A percentile compares a stretch with the other conserved stretches of the same genome.
Conservation (phyloP, 2,329 filamentous ascomycete species). For the Stachybotrys chartarum region DNA sequence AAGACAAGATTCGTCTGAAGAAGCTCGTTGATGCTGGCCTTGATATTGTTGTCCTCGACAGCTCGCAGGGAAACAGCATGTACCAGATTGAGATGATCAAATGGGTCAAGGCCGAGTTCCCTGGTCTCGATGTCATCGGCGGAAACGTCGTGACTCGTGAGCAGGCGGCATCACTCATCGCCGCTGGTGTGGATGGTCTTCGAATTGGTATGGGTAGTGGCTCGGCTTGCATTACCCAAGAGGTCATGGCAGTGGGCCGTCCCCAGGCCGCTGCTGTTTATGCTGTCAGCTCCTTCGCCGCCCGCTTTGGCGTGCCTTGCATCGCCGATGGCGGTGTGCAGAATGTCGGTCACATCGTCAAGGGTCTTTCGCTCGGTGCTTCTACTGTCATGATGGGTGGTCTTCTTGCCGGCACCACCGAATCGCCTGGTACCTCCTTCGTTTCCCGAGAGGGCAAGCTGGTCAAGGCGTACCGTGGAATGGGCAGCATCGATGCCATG, state of each 20-base stretch:
- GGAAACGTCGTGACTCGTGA: constrained; percentile 98
- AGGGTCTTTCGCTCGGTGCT: constrained; percentile 89
- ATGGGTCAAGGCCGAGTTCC: constrained; percentile 84
- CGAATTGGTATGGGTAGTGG: constrained; percentile 99
- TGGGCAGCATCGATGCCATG: constrained; percentile 99
- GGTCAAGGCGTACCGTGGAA: constrained; percentile 97
- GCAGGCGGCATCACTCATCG: constrained; percentile 87
- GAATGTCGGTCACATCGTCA: constrained; percentile 98
- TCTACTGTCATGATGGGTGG: constrained; percentile 99
- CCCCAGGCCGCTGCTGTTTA: constrained; percentile 92
- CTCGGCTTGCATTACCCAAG: constrained; percentile 97
- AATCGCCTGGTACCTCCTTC: constrained; percentile 94
- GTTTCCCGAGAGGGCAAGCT: constrained; percentile 95
- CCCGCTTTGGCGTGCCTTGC: constrained; percentile 90
- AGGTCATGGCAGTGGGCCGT: constrained; percentile 98
- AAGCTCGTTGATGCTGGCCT: constrained; percentile 91
- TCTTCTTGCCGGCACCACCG: constrained; percentile 91
- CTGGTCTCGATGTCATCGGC: constrained; percentile 85
- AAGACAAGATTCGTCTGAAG: constrained; percentile 80
- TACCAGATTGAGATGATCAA: constrained; percentile 99
- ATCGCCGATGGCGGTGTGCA: constrained; percentile 98
- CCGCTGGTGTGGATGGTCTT: constrained; percentile 89
- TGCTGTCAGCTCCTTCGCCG: constrained; percentile 82
- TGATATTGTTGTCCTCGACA: constrained; percentile 92
- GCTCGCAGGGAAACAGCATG: constrained; percentile 96